Conservation (phyloP, 805 yeast genomes). For the Maudiozyma bulderi region DNA sequence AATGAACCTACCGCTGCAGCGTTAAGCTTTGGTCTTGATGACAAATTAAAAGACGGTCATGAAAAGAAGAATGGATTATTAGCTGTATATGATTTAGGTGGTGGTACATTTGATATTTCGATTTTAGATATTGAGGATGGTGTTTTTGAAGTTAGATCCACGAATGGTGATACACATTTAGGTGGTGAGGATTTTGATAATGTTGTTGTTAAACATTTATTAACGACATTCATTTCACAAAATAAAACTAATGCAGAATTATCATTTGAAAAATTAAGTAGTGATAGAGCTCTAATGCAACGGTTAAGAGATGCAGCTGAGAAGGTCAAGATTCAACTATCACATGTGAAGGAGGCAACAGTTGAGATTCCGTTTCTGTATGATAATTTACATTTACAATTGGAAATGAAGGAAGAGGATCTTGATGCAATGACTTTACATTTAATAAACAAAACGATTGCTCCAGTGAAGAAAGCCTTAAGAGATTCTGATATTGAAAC, state of each 20-base stretch:
- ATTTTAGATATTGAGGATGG: slow-evolving; percentile 70
- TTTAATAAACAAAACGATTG: slow-evolving; percentile 56
- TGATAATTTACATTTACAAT: slow-evolving; percentile 49
- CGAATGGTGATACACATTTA: slow-evolving; percentile 76
- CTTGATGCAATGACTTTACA: slow-evolving; percentile 58
- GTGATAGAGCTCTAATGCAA: slow-evolving; percentile 52
- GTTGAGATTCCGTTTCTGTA: slow-evolving; percentile 63
- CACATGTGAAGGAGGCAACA: slow-evolving; percentile 52
- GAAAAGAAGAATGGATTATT: slow-evolving; percentile 30
- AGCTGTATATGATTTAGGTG: slow-evolving; percentile 66
- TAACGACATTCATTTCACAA: slow-evolving; percentile 46
- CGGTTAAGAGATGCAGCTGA: slow-evolving; percentile 76
- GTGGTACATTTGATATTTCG: slow-evolving; percentile 79
- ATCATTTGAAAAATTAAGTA: slow-evolving; percentile 27
- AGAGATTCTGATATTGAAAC: slow-evolving; percentile 62
- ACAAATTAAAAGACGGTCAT: slow-evolving; percentile 27
- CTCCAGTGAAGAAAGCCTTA: slow-evolving; percentile 64
- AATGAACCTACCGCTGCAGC: slow-evolving; percentile 88
- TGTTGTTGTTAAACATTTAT: slow-evolving; percentile 46
- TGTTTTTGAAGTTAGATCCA: slow-evolving; percentile 72
- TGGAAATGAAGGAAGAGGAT: slow-evolving; percentile 54
- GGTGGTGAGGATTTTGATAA: slow-evolving; percentile 85
- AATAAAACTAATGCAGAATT: slow-evolving; percentile 33
- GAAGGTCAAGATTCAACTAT: slow-evolving; percentile 62
- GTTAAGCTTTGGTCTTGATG: slow-evolving; percentile 65